These are phyloP conservation scores for Rubia yunnanensis DNA, from an alignment of 257 asterid species.

Conservation along the genomic window DNA sequence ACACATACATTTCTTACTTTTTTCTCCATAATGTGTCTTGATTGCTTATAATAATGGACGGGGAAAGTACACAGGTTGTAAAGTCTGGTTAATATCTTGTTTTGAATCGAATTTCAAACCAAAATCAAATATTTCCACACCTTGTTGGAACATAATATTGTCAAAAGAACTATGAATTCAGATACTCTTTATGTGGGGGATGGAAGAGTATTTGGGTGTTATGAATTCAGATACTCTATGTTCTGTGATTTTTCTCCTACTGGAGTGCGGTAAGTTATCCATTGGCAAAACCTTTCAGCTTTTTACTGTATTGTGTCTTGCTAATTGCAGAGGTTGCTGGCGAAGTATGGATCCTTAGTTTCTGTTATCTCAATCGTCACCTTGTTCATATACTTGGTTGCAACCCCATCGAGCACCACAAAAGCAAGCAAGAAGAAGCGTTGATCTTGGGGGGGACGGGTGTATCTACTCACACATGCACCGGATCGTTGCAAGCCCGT, in stretches of 20 bases:
- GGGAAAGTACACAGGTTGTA: too few species aligned
- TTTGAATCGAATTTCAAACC: too few species aligned
- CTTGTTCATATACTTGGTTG: conserved; percentile 42
- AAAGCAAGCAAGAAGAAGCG: conserved; percentile 80
- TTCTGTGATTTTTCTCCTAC: too few species aligned
- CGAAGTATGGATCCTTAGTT: conserved; percentile 76
- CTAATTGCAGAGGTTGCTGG: conserved; percentile 58
- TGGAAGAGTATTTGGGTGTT: too few species aligned
- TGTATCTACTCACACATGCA: background rate
- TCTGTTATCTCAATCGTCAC: conserved; percentile 64
- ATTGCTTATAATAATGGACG: background rate
- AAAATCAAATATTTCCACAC: too few species aligned
- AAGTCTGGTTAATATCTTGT: background rate
- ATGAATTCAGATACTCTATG: too few species aligned
- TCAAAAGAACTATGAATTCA: too few species aligned
- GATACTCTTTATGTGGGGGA: too few species aligned
- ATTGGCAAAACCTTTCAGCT: background rate
- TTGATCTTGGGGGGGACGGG: conserved; percentile 15
- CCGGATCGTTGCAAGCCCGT: background rate
- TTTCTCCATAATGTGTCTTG: background rate
- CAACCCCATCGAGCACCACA: conserved; percentile 63
- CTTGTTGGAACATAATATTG: too few species aligned
- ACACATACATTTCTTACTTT: too few species aligned
- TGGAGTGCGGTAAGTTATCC: too few species aligned
- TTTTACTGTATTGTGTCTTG: background rate